Percentiles rank a stretch among this genome's conserved stretches.
Conservation (phyloP, 2,329 filamentous ascomycete genomes). For the Fusarium praegraminearum region DNA sequence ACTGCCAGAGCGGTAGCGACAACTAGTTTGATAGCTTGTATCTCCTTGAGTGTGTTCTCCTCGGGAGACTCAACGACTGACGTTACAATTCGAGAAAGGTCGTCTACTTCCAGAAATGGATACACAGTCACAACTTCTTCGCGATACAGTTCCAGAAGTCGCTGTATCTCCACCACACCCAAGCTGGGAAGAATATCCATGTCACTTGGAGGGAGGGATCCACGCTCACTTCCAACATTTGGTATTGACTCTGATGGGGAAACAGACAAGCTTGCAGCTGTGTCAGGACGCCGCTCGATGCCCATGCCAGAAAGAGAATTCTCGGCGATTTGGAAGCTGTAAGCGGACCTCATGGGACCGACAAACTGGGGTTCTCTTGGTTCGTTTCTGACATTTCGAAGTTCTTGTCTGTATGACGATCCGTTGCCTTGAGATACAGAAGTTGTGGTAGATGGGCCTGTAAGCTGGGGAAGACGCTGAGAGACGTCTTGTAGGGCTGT, state of each 20-base stretch:
- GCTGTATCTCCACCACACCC: background rate
- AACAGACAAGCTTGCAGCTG: background rate
- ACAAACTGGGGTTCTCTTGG: constrained; percentile 17
- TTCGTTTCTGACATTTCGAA: constrained; percentile 3
- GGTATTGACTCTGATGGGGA: background rate
- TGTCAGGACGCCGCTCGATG: background rate
- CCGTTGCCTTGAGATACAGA: constrained; percentile 4
- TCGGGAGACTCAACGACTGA: background rate
- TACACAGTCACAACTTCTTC: constrained; percentile 9
- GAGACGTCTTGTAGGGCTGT: constrained; percentile 8
- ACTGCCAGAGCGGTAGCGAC: constrained; percentile 7
- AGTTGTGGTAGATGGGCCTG: background rate
- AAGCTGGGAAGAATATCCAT: background rate
- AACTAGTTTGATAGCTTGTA: constrained; percentile 13
- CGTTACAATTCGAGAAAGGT: background rate
- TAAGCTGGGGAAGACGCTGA: constrained; percentile 8
- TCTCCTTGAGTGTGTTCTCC: constrained; percentile 6
- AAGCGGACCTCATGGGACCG: constrained; percentile 6
- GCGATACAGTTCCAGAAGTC: background rate
- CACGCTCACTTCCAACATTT: background rate
- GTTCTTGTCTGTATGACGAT: constrained; percentile 5
- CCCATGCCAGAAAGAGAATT: constrained; percentile 13
- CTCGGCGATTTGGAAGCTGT: constrained; percentile 16
- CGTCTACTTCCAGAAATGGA: constrained; percentile 8
- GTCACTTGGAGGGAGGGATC: background rate